Base-by-base conservation (phyloP, 257 asterid genomes). In the Scutellaria baicalensis region DNA sequence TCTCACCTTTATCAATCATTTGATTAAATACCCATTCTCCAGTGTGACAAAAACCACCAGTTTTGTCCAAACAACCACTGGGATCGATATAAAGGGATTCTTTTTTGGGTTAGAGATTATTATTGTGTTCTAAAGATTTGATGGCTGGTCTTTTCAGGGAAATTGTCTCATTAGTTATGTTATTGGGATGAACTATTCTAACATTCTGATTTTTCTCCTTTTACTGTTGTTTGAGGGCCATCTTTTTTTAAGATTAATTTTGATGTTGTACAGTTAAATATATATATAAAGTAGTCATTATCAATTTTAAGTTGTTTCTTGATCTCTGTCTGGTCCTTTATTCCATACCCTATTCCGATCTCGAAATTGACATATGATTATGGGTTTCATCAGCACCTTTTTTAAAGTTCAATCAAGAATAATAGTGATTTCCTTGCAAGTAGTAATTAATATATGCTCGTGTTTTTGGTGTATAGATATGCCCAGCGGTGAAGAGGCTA, bases 401-500 rank as follows among this genome's bases (percentile, higher is more conserved):
- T 7, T 51, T 7, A 1, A 6, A 51, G 17, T 20, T 21, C 9
- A 54, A 4, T 9, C n/a, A 57, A 35, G 3, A 21, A 23, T 21
- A n/a, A 8, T 64, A 35, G 27, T 36, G 36, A 31, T 17, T 62
- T 18, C 12, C 7, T 62, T 18, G 6, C 7, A 23, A 11, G 21
- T 4, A 27, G 5, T 27, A 2, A 27, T 38, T 48, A 49, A 48
- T 49, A 48, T 49, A 36, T 62, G 31, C 33, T 7, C 60, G 42
- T n/a, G 14, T n/a, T 13, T 36, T 57, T 59, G 9, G 8, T 8
- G 16, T 16, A 55, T 71, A 87, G 90, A 72, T 87, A 12, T 81
- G 70, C n/a, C 94, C 90, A 5, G 85, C 84, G 8, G 81, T 87
- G 60, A 43, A 60, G 72, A 77, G 84, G 78, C 39, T 83, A 70